These are phyloP conservation scores for Porphyridium purpureum DNA, from an alignment of 23 red algal species.

Conservation along the genomic window DNA sequence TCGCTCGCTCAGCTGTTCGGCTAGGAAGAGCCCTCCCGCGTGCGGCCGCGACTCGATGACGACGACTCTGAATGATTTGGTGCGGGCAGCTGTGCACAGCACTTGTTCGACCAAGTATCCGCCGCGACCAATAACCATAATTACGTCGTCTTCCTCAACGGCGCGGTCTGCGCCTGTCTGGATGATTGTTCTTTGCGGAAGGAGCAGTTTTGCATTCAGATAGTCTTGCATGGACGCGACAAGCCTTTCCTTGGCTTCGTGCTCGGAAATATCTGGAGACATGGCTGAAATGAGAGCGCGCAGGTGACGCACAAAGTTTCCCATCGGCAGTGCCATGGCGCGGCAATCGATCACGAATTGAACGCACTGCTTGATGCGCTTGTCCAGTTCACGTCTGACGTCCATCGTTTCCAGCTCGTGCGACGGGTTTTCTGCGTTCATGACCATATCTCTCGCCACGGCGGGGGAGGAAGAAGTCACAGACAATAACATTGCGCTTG, in stretches of 20 bases:
- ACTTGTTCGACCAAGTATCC: slow-evolving; percentile 3
- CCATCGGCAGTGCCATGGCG: slow-evolving; percentile 19
- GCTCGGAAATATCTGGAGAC: slow-evolving; percentile 4
- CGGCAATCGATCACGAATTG: slow-evolving; percentile 40
- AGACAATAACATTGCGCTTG: too few relatives aligned
- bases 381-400: slow-evolving; percentile 8
- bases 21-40: slow-evolving; percentile 1
- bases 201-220: slow-evolving; percentile 2
- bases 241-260: slow-evolving; percentile 2
- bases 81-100: neutral
- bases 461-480: too few relatives aligned
- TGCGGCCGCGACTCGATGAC: slow-evolving; percentile 17
- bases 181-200: slow-evolving; percentile 6
- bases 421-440: neutral
- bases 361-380: slow-evolving; percentile 5
- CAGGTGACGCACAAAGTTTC: slow-evolving; percentile 20
- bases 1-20: neutral
- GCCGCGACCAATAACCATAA: slow-evolving; percentile 6
- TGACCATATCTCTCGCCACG: neutral
- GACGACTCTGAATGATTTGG: slow-evolving; percentile 12
- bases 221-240: slow-evolving; percentile 5
- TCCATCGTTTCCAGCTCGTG: slow-evolving; percentile 2
- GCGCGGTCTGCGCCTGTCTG: slow-evolving; percentile 14
- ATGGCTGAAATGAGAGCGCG: slow-evolving; percentile 3
- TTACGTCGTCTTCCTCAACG: slow-evolving; percentile 10